phyloP scores from a whole-genome alignment of 306 rosid genomes.

The Luffa acutangula region DNA sequence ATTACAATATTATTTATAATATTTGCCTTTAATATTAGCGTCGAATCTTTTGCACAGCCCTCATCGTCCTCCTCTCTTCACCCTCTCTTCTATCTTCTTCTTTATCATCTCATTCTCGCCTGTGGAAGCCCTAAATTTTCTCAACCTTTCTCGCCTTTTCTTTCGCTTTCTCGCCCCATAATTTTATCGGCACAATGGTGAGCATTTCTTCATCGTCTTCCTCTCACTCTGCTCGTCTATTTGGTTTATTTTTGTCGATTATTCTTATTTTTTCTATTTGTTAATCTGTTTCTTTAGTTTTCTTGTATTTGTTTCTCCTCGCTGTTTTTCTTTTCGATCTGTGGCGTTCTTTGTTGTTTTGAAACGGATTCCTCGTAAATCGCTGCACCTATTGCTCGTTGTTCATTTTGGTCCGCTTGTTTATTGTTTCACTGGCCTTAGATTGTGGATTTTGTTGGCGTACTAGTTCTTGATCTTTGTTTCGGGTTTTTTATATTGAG shows the following conservation, averaged over 20 bases:
- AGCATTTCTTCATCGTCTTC: slow-evolving; percentile 4
- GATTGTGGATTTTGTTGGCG: neutral
- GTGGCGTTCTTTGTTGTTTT: neutral
- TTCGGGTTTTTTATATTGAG: neutral
- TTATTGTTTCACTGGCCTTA: neutral
- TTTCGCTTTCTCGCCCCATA: slow-evolving; percentile 3
- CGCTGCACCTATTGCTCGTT: neutral
- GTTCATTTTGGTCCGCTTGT: neutral
- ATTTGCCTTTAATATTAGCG: neutral
- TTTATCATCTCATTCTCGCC: neutral
- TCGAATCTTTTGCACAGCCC: neutral
- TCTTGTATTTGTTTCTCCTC: neutral
- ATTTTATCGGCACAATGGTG: slow-evolving; percentile 31
- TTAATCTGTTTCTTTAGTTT: neutral
- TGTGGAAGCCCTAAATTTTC: slow-evolving; percentile 24
- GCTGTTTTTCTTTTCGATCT: neutral
- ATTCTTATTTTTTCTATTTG: neutral
- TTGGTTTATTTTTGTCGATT: neutral
- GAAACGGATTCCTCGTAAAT: neutral
- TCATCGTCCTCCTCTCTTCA: neutral
- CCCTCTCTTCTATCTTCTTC: neutral
- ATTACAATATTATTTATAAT: neutral
- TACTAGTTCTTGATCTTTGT: neutral
- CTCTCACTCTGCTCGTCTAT: no score
- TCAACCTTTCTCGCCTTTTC: slow-evolving; percentile 13